phyloP scores from a whole-genome alignment of 768 basidiomycete species.

The Suillus fuscotomentosus region DNA sequence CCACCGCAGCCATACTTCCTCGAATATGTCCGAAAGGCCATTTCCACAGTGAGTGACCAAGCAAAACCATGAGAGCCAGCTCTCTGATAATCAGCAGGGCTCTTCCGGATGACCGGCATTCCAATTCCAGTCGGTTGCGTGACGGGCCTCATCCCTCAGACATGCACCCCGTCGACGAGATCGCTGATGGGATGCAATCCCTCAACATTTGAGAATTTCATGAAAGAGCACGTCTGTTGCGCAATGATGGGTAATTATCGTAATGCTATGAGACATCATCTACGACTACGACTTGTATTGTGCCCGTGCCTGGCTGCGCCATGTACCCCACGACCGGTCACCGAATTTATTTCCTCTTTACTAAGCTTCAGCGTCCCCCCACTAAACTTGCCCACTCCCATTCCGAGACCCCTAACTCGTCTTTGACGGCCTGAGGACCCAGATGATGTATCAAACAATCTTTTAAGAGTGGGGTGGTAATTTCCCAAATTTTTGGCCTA shows the following conservation, averaged over 20 bases:
- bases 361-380: constrained; percentile 68
- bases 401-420: constrained; percentile 63
- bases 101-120: constrained; percentile 25
- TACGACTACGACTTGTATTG: constrained; percentile 4
- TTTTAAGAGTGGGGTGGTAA: constrained; percentile 79
- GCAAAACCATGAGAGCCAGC: neutral
- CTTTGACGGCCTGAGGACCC: constrained; percentile 35
- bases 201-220: constrained; percentile 20
- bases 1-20: constrained; percentile 17
- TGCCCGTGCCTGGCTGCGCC: neutral
- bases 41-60: constrained; percentile 18
- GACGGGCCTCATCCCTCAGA: constrained; percentile 16
- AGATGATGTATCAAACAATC: constrained; percentile 48
- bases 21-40: constrained; percentile 15
- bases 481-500: constrained; percentile 85
- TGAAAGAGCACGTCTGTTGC: neutral
- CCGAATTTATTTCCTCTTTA: constrained; percentile 52
- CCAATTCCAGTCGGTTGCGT: constrained; percentile 16
- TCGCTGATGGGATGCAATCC: constrained; percentile 20
- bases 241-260: neutral
- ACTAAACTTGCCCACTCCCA: constrained; percentile 79
- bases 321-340: constrained; percentile 22
- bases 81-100: constrained; percentile 12
- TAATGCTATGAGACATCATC: constrained; percentile 7
- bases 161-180: constrained; percentile 17